Percentiles rank a stretch among this genome's conserved stretches.
Conservation (phyloP, 169 alveolate genomes). For the Sarcocystis neurona region DNA sequence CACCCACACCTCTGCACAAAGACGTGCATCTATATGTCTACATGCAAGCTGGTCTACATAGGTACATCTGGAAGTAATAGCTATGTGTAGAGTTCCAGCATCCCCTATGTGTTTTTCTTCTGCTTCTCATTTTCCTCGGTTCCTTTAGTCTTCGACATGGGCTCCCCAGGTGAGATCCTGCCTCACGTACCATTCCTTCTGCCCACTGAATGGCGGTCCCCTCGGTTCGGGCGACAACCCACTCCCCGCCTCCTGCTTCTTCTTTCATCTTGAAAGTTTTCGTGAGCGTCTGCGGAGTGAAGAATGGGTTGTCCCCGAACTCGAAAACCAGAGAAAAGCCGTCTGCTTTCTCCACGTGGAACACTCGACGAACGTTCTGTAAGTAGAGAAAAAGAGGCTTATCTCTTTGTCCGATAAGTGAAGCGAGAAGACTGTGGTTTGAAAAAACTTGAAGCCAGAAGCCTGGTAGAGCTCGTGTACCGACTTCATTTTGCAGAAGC, state of each 20-base stretch:
- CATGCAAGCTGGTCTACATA: too few species aligned
- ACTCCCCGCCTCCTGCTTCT: not conserved
- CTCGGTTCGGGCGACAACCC: not conserved
- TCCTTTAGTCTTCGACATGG: too few species aligned
- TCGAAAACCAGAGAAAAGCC: slow-evolving; percentile 8
- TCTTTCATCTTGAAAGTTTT: slow-evolving; percentile 13
- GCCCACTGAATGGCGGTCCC: not conserved
- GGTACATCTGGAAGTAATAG: too few species aligned
- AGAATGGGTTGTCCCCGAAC: slow-evolving; percentile 1
- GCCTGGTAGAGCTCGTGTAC: not conserved
- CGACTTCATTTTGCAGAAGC: too few species aligned
- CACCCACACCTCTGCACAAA: too few species aligned
- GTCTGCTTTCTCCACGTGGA: not conserved
- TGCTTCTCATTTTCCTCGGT: too few species aligned
- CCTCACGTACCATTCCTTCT: not conserved
- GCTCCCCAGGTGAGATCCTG: too few species aligned
- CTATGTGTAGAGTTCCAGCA: too few species aligned
- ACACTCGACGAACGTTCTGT: not conserved
- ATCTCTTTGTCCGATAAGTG: not conserved
- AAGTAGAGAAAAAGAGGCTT: slow-evolving; percentile 10
- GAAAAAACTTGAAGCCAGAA: not conserved
- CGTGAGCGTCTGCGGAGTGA: not conserved
- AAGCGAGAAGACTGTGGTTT: not conserved
- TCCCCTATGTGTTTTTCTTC: too few species aligned
- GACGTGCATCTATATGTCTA: too few species aligned